These are phyloP conservation scores for Calonectria hongkongensis DNA, from an alignment of 2,329 filamentous ascomycete species.

Conservation along the genomic window DNA sequence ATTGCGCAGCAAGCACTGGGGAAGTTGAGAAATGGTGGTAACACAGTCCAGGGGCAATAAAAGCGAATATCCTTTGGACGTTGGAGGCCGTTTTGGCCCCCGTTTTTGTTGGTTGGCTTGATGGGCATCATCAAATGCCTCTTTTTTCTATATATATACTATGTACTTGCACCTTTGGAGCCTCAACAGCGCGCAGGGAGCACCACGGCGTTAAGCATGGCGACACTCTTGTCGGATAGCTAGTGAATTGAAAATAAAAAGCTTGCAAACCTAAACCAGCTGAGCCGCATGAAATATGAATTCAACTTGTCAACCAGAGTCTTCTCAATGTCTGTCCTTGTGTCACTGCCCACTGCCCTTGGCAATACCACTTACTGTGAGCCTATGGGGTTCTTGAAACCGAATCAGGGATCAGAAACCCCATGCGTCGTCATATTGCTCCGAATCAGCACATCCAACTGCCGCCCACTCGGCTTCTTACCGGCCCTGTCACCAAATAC, in stretches of 20 bases:
- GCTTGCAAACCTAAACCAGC: slow-evolving; percentile 33
- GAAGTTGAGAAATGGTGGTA: slow-evolving; percentile 35
- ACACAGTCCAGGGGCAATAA: slow-evolving; percentile 36
- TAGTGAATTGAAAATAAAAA: slow-evolving; percentile 46
- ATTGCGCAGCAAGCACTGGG: slow-evolving; percentile 36
- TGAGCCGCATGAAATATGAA: not conserved
- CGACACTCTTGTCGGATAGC: slow-evolving; percentile 46
- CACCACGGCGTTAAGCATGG: slow-evolving; percentile 49
- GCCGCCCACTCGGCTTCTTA: slow-evolving; percentile 44
- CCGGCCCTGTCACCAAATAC: slow-evolving; percentile 44
- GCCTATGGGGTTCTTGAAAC: not conserved
- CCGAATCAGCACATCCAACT: slow-evolving; percentile 18
- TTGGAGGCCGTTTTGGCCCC: slow-evolving; percentile 47
- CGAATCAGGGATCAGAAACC: slow-evolving; percentile 14
- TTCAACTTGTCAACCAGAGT: not conserved
- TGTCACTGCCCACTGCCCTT: not conserved
- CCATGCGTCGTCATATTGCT: slow-evolving; percentile 15
- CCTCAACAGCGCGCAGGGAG: slow-evolving; percentile 53
- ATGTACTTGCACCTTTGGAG: slow-evolving; percentile 44
- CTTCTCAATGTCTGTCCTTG: not conserved
- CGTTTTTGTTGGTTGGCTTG: slow-evolving; percentile 42
- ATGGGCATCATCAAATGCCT: slow-evolving; percentile 45
- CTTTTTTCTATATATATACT: slow-evolving; percentile 47
- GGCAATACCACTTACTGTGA: not conserved
- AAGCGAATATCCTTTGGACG: slow-evolving; percentile 43